Percentiles rank a stretch among this genome's conserved stretches.
phyloP scores from a whole-genome alignment of 371 early-diverging fungal genomes.

The Mortierella sp. region DNA sequence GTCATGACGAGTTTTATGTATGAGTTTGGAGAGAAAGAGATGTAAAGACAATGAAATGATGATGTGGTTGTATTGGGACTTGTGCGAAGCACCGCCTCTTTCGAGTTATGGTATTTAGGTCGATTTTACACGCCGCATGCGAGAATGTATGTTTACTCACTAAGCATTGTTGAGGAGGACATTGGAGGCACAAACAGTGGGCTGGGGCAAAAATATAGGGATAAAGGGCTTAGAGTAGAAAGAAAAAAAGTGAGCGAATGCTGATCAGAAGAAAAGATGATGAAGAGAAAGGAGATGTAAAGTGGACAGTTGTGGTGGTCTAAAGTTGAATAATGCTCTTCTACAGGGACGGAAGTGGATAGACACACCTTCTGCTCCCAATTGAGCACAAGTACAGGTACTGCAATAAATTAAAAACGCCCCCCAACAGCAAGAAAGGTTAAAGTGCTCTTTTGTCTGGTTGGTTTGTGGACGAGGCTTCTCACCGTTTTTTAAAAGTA shows the following conservation, averaged over 20 bases:
- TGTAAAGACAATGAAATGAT: not conserved
- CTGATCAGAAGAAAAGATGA: not conserved
- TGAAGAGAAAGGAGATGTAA: not conserved
- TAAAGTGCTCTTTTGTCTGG: too few species aligned
- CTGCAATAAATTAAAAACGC: too few species aligned
- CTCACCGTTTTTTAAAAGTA: too few species aligned
- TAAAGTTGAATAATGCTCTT: too few species aligned
- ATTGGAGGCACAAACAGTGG: slow-evolving; percentile 4
- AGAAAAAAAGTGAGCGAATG: not conserved
- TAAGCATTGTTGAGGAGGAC: slow-evolving; percentile 1
- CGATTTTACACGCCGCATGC: not conserved
- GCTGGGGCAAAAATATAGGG: not conserved
- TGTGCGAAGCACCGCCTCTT: slow-evolving; percentile 1
- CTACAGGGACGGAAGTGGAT: too few species aligned
- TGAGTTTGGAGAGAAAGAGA: not conserved
- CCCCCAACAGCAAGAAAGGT: too few species aligned
- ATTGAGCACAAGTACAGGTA: too few species aligned
- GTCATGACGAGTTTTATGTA: slow-evolving; percentile 7
- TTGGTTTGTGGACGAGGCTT: too few species aligned
- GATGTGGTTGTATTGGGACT: not conserved
- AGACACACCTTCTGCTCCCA: too few species aligned
- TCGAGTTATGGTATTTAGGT: too few species aligned
- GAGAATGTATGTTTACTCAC: slow-evolving; percentile 13
- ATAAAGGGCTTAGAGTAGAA: not conserved
- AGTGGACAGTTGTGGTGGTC: not conserved